These are phyloP conservation scores for Euphorbia tirucalli DNA, from an alignment of 345 rosid species.

Conservation along the genomic window DNA sequence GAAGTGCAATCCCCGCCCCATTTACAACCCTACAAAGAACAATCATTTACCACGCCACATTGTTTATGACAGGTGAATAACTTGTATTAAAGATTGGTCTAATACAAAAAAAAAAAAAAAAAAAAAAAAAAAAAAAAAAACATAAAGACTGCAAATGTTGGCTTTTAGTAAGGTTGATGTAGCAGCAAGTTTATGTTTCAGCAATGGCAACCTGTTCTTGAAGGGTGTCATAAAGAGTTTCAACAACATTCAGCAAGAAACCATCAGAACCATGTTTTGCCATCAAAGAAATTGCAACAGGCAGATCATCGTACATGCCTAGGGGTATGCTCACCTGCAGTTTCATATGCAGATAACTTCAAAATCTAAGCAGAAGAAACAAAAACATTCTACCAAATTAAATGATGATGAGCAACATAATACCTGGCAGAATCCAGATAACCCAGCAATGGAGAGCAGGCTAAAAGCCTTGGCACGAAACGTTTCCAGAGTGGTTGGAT, in stretches of 20 bases:
- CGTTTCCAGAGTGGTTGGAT: conserved; percentile 46
- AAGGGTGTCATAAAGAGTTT: conserved; percentile 41
- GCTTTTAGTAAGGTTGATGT: too few species aligned
- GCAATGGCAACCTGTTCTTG: conserved; percentile 28
- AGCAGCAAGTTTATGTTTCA: neutral
- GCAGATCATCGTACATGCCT: conserved; percentile 52
- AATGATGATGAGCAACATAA: conserved; percentile 3
- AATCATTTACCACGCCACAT: neutral
- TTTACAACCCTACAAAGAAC: too few species aligned
- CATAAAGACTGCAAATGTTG: neutral
- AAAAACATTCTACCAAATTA: neutral
- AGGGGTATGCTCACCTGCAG: conserved; percentile 71
- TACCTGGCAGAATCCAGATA: conserved; percentile 92
- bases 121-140: too few species aligned
- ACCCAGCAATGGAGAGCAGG: conserved; percentile 69
- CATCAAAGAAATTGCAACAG: conserved; percentile 61
- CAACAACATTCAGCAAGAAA: conserved; percentile 65
- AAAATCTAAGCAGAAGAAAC: neutral
- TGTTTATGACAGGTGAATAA: neutral
- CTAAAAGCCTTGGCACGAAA: conserved; percentile 59
- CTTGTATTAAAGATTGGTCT: neutral
- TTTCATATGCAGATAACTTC: too few species aligned
- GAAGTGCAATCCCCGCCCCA: too few species aligned
- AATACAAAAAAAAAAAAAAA: too few species aligned
- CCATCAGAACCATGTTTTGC: conserved; percentile 75